Base-by-base conservation (phyloP, 345 rosid species). In the Lagerstroemia speciosa region DNA sequence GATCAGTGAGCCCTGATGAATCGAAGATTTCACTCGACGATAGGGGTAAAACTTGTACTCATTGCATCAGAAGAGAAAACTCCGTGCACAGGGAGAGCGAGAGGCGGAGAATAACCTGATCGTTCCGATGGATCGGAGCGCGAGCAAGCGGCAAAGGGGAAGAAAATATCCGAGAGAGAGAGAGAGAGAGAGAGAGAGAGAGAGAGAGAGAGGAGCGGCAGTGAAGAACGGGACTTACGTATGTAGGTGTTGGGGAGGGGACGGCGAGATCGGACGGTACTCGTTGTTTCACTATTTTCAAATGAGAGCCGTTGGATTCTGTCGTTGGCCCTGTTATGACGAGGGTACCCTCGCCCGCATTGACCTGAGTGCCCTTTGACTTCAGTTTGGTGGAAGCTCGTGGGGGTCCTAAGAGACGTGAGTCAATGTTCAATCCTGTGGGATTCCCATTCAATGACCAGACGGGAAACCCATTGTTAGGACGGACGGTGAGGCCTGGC, bases 291-390 rank as follows among this genome's bases (percentile, higher is more conserved):
- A 19, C 6, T 48, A 24, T 19, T 19, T 48, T 48, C 55, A 48
- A 48, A 48, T 48, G 55, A 48, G 55, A 48, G 24, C 55, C 55
- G 55, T 48, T 48, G 55, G 55, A 48, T 48, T 48, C 55, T 19
- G 7, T 2, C 15, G 2, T 3, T 5, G 46, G 46, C 46, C 10
- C 41, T 38, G 10, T 38, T 4, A 38, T 5, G n/a, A n/a, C n/a
- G n/a, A n/a, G n/a, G n/a, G n/a, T n/a, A n/a, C n/a, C n/a, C n/a
- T n/a, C n/a, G n/a, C n/a, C n/a, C n/a, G n/a, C n/a, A n/a, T n/a
- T n/a, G n/a, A n/a, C n/a, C n/a, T n/a, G n/a, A n/a, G n/a, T n/a
- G n/a, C n/a, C n/a, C n/a, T n/a, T n/a, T n/a, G n/a, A n/a, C n/a
- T n/a, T n/a, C n/a, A n/a, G n/a, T n/a, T n/a, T n/a, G n/a, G n/a